A percentile compares a stretch with the other conserved stretches of the same genome.
Conservation (phyloP, 192 early-diverging fungal species). For the Linnemannia elongata region DNA sequence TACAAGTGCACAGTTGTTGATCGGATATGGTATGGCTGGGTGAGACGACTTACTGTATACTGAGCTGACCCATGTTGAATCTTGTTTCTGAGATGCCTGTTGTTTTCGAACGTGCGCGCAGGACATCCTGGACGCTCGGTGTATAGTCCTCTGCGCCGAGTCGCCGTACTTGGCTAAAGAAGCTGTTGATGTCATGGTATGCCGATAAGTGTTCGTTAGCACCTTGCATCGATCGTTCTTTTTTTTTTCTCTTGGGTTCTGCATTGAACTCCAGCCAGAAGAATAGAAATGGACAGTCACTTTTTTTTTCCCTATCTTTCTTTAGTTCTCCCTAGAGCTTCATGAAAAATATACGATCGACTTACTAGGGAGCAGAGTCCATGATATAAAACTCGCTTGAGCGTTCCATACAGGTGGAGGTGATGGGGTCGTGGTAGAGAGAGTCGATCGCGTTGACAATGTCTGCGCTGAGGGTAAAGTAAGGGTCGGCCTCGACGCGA, state of each 20-base stretch:
- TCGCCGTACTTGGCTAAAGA: conserved; percentile 91
- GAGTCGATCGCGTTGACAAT: conserved; percentile 79
- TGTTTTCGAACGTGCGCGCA: conserved; percentile 97
- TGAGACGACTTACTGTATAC: conserved; percentile 76
- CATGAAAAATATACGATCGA: neutral
- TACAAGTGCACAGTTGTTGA: too few relatives aligned
- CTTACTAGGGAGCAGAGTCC: conserved; percentile 93
- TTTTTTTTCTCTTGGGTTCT: neutral
- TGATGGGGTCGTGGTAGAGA: conserved; percentile 80
- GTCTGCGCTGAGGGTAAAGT: conserved; percentile 69
- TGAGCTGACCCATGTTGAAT: conserved; percentile 92
- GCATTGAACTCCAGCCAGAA: neutral
- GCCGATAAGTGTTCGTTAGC: conserved; percentile 9
- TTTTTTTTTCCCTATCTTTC: neutral
- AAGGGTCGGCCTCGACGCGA: conserved; percentile 68
- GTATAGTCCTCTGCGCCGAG: conserved; percentile 87
- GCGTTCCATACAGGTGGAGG: conserved; percentile 73
- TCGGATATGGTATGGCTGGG: neutral
- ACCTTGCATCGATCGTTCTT: neutral
- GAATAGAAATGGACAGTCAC: neutral
- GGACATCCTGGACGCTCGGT: conserved; percentile 94
- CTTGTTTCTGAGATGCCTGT: conserved; percentile 97
- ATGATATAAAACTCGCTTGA: conserved; percentile 90
- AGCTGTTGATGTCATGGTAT: conserved; percentile 64
- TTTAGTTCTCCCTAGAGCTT: neutral